Evolutionary conservation across 1,284 basidiomycete genomes (phyloP).

Genomic region (Fomitopsis pinicola): DNA sequence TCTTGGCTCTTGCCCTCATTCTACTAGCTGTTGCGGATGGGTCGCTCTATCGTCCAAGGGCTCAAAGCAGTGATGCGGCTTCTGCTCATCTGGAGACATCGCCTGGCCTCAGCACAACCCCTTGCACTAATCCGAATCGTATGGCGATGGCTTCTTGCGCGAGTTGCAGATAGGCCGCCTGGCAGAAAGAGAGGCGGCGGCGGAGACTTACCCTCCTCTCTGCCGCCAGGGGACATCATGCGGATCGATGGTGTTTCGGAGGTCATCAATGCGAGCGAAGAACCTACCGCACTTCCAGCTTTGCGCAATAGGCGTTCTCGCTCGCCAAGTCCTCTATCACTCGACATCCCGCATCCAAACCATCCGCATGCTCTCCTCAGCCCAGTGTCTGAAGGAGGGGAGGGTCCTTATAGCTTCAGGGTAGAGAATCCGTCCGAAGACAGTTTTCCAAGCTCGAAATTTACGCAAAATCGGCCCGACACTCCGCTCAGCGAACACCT

Average conservation of each 20-base stretch:
- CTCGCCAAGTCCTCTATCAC: neutral
- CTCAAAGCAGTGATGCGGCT: neutral
- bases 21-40: neutral
- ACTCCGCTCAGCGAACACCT: constrained; percentile 1
- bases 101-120: neutral
- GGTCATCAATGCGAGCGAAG: constrained; percentile 1
- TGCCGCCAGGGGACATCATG: neutral
- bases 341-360: neutral
- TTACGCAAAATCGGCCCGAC: neutral
- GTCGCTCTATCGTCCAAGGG: neutral
- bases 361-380: neutral
- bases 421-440: constrained; percentile 13
- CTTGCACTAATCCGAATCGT: neutral
- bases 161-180: neutral
- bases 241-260: neutral
- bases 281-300: neutral
- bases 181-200: neutral
- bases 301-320: neutral
- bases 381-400: neutral
- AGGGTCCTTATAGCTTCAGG: constrained; percentile 9
- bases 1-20: neutral
- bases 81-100: neutral
- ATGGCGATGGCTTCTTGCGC: neutral
- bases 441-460: neutral
- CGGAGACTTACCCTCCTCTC: neutral